Base-by-base conservation (phyloP, 78 protist genomes). In the Dictyostelium purpureum region DNA sequence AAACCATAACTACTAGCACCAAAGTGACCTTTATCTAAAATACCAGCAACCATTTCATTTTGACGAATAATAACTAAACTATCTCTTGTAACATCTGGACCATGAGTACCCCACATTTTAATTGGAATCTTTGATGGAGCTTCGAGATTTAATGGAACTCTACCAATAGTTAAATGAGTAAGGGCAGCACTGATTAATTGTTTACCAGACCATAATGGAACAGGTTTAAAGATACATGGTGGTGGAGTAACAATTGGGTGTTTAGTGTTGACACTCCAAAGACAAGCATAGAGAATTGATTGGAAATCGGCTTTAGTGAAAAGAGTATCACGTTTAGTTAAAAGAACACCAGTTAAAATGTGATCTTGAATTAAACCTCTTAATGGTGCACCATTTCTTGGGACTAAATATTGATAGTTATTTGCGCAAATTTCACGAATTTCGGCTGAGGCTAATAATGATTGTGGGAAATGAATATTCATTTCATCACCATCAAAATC, bases 401-500 rank as follows among this genome's bases (percentile, higher is more conserved):
- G 96, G 14, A 45, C 91, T n/a, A 90, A 52, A 93, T 98, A 99
- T 85, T 99, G 99, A 73, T 51, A 14, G 61, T 95, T 94, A 10
- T 96, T 95, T 47, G 89, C 83, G 24, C 98, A 98, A 40, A 99
- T 94, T 56, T 40, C 43, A 54, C 85, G 75, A 3, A 98, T 97
- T 80, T 98, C 99, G 0, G 98, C 95, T 2, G 94, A 90, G 33
- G 98, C 97, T 31, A 89, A 56, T 5, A 71, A 21, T 1, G 80
- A 49, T 91, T 98, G 99, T 18, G 99, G 99, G 67, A 98, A 90
- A 78, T 99, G 99, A 24, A 99, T 54, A 95, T 99, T 99, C 99
- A 99, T 99, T 78, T 99, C 99, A 77, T 99, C 99, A 26, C 99
- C 99, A 74, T 99, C 99, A 37, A 98, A 99, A 85, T 99, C 99